Conservation (phyloP, 495 filamentous ascomycete genomes). For the Podospora australis region DNA sequence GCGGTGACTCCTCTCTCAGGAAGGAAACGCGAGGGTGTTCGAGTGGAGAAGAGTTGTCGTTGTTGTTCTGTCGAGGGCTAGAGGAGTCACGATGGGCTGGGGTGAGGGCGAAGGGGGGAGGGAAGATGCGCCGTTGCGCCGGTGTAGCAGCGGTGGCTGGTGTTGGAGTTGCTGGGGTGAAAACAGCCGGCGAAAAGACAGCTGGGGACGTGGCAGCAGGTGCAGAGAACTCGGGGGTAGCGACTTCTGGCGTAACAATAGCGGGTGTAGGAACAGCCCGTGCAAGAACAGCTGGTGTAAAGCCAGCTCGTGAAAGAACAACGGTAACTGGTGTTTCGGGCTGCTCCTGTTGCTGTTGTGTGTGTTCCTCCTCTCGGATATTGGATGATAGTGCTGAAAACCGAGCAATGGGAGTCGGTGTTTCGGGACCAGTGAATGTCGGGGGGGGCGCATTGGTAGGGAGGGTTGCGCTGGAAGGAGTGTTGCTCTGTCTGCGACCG, state of each 20-base stretch:
- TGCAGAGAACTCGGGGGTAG: background rate
- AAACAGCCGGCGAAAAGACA: no score
- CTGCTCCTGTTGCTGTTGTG: no score
- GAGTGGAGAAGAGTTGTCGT: background rate
- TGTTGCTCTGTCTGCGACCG: background rate
- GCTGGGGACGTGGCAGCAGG: background rate
- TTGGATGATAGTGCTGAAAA: no score
- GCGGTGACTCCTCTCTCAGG: slow-evolving; percentile 5
- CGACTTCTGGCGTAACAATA: background rate
- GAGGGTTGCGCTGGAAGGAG: background rate
- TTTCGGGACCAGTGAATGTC: background rate
- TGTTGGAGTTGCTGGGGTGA: background rate
- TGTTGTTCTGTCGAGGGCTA: no score
- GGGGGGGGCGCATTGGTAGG: background rate
- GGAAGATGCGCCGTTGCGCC: slow-evolving; percentile 3
- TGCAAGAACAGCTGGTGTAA: background rate
- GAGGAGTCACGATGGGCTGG: no score
- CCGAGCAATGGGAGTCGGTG: background rate
- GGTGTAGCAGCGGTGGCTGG: background rate
- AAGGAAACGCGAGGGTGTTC: slow-evolving; percentile 4
- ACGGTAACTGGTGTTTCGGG: background rate
- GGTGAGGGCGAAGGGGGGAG: slow-evolving; percentile 6
- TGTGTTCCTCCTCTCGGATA: no score
- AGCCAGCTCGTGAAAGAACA: background rate
- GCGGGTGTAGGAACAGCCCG: slow-evolving; percentile 1